Evolutionary conservation across 129 eudicot species (phyloP), one percentile per base, ranked within the genome.

Genomic region (Flaveria linearis): DNA sequence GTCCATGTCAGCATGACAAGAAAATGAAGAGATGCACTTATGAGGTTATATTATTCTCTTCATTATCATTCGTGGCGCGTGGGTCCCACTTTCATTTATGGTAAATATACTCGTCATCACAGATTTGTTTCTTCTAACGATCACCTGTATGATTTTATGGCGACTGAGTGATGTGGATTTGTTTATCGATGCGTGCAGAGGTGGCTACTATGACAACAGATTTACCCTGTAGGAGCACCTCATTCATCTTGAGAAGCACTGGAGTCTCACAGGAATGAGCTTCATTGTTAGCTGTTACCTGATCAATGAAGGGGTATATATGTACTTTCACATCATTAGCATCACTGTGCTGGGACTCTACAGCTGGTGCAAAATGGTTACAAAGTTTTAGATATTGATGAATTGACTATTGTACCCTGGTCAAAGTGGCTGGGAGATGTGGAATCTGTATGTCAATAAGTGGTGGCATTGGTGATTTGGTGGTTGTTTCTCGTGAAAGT

Each of bases 1-100:
- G 52, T 9, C 46, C 75, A 68, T 56, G 71, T 78, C 76, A 16
- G 76, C 63, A 33, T 78, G 50, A 20, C 71, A 45, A 12, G 55
- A 45, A 43, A 70, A 78, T 45, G 62, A 68, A 46, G 75, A 11
- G 8, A 77, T 39, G 53, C 67, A 25, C 68, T 41, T 53, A 67
- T 16, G 68, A 77, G 68, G 81, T 76, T 76, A 49, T 11, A 18
- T 51, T 14, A 46, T 47, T 33, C 62, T 53, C 17, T 65, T 75
- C 62, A 50, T 18, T 66, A 50, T 20, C 70, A 20, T 42, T 52
- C 41, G 20, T 17, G 28, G 28, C 25, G 53, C 41, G 15, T 17
- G 28, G 28, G 28, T 13, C 51, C 42, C 67, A 52, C 26, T 67
- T 77, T 22, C 43, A 14, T 14, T 9, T 49, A 46, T 12, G 17